phyloP scores from a whole-genome alignment of 2,329 filamentous ascomycete species.

The Anisogramma anomala region DNA sequence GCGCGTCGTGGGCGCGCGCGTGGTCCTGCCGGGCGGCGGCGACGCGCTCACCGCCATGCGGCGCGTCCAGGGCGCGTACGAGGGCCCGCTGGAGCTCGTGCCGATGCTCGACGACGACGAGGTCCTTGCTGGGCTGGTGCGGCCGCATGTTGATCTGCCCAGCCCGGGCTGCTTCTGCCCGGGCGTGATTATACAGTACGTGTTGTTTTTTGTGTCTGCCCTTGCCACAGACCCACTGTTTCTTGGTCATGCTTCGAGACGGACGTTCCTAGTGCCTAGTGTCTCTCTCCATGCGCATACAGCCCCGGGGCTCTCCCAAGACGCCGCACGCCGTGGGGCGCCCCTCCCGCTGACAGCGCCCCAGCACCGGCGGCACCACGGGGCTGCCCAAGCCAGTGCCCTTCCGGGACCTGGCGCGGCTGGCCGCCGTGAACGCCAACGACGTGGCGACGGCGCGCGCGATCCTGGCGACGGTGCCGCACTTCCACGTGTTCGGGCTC shows the following conservation, averaged over 20 bases:
- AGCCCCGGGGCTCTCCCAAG: too few relatives aligned
- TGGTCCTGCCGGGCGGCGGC: not conserved
- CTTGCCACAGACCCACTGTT: too few relatives aligned
- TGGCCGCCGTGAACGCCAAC: not conserved
- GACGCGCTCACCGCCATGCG: too few relatives aligned
- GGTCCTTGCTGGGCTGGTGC: not conserved
- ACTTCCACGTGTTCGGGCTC: not conserved
- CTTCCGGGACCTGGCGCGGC: not conserved
- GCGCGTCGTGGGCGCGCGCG: not conserved
- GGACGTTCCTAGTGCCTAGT: too few relatives aligned
- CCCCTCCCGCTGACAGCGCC: not conserved
- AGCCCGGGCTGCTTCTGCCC: not conserved
- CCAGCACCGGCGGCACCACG: conserved; percentile 4
- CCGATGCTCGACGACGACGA: not conserved
- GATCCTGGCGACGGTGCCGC: not conserved
- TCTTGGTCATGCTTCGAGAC: too few relatives aligned
- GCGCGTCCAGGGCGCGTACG: not conserved
- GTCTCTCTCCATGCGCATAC: not conserved
- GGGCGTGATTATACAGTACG: not conserved
- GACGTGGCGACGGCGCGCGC: not conserved
- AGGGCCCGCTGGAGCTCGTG: not conserved
- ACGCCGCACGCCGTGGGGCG: not conserved
- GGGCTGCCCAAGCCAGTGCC: conserved; percentile 3
- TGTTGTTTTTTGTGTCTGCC: too few relatives aligned
- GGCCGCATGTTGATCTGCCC: not conserved